Base-by-base conservation (phyloP, 345 rosid species). In the Reutealis trisperma region DNA sequence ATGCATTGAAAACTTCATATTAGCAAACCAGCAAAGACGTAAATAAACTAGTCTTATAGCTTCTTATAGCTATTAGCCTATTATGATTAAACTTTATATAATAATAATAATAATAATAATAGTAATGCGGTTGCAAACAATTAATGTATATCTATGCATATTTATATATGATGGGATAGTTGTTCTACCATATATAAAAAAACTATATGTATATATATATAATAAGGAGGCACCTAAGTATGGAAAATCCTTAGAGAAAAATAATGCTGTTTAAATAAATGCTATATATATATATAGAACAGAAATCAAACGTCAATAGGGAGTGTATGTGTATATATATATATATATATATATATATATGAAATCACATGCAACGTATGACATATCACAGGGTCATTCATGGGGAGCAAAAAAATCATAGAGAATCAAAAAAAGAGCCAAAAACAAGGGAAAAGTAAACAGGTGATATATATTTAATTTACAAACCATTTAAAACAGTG, bases 331-430 rank as follows among this genome's bases (percentile, higher is more conserved):
- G 30, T 27, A 61, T 44, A 44, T 30, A 10, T 49, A 57, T 1
- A 44, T 55, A 57, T 1, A 44, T 55, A 63, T 80, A 21, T 62
- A 30, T 63, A 72, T 37, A 34, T 77, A 72, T 63, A 74, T 54
- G 74, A 73, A 71, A 62, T 76, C 83, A 73, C 83, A 76, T 82
- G 83, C 76, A 83, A 74, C 75, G 78, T 77, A 74, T 80, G 82
- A 34, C 73, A 72, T 77, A 69, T 75, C 81, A 79, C 83, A 80
- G 79, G 81, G 80, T 32, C 84, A 84, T 77, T 80, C 87, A 86
- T 86, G 80, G 91, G 91, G 89, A 82, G 89, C 91, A 86, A 73
- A 82, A 79, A 77, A 75, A 89, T 86, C 89, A 47, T 64, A 86
- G 70, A 84, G 87, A 82, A 86, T 86, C 88, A 78, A 66, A 77